phyloP scores from a whole-genome alignment of 1,284 basidiomycete species.

The Fomitopsis schrenkii region DNA sequence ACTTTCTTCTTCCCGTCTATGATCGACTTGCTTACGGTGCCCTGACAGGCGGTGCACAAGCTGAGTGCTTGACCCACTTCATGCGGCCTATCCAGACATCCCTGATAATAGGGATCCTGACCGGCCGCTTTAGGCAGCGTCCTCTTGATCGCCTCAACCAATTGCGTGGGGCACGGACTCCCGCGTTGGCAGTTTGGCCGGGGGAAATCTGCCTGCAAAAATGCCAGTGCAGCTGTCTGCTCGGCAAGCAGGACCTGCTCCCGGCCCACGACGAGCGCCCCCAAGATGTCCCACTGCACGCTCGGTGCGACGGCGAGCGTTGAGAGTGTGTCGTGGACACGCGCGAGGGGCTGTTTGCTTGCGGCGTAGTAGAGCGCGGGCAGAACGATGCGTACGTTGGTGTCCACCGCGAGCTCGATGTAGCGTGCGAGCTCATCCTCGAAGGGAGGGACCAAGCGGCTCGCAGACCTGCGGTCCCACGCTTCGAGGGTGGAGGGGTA shows the following conservation, averaged over 20 bases:
- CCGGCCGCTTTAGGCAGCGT: not conserved
- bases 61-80: not conserved
- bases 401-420: slow-evolving; percentile 12
- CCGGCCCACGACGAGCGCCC: slow-evolving; percentile 11
- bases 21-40: slow-evolving; percentile 1
- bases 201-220: slow-evolving; percentile 8
- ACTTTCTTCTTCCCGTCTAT: not conserved
- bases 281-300: slow-evolving; percentile 4
- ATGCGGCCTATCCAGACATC: slow-evolving; percentile 1
- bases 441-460: slow-evolving; percentile 13
- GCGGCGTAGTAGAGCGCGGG: slow-evolving; percentile 13
- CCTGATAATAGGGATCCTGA: slow-evolving; percentile 1
- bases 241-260: slow-evolving; percentile 9
- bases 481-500: slow-evolving; percentile 31
- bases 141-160: not conserved
- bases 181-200: slow-evolving; percentile 9
- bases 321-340: slow-evolving; percentile 6
- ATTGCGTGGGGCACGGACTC: too few relatives aligned
- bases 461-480: slow-evolving; percentile 26
- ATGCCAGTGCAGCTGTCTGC: slow-evolving; percentile 7
- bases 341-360: slow-evolving; percentile 5
- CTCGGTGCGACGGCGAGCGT: slow-evolving; percentile 5
- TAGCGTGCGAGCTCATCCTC: slow-evolving; percentile 7
- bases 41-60: not conserved
- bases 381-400: slow-evolving; percentile 10